Evolutionary conservation across 164 flowering plant genomes (phyloP).

Genomic region (Sedum album): DNA sequence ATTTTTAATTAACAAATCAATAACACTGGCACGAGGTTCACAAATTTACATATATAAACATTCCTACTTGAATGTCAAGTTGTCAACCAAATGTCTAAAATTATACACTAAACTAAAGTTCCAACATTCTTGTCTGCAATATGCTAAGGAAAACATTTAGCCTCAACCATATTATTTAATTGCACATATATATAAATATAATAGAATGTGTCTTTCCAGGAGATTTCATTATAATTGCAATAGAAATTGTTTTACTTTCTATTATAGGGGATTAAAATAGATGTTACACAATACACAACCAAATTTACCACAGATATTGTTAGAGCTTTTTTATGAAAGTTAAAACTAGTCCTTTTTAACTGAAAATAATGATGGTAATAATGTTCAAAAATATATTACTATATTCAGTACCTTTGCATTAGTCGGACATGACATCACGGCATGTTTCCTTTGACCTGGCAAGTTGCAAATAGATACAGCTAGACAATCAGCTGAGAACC

Average conservation of each 20-base stretch:
- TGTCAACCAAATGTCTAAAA: not conserved
- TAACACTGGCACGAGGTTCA: not conserved
- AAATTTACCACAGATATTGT: no score
- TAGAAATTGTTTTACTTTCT: no score
- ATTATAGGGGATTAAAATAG: no score
- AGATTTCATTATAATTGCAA: no score
- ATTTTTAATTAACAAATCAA: not conserved
- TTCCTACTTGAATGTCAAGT: not conserved
- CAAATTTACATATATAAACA: not conserved
- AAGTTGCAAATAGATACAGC: not conserved
- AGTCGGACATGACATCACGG: slow-evolving; percentile 1
- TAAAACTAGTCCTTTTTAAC: no score
- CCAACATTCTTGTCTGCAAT: not conserved
- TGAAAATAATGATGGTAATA: no score
- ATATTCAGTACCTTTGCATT: not conserved
- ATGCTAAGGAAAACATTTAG: not conserved
- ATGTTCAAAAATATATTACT: no score
- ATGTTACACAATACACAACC: no score
- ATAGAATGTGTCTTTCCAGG: no score
- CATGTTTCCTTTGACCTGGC: not conserved
- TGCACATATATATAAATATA: not conserved
- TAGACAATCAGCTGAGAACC: not conserved
- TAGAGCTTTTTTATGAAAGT: no score
- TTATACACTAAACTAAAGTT: no score
- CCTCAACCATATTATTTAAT: not conserved